Percentiles rank a stretch among this genome's conserved stretches.
phyloP scores from a whole-genome alignment of 139 green algal species.

The Chlamydomonas sp. region DNA sequence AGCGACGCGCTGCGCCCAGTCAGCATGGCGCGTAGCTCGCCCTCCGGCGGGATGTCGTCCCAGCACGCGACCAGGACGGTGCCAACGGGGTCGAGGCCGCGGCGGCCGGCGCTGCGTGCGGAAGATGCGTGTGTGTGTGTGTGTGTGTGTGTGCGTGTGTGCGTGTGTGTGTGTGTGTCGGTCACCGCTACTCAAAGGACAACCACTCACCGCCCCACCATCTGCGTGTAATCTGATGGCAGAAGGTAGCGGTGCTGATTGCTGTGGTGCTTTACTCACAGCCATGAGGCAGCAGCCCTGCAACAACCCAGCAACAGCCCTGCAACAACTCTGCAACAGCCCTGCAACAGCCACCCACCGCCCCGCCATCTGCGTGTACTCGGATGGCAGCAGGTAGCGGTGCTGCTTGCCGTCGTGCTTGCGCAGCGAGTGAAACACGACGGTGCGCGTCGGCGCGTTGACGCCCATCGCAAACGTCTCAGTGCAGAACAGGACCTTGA shows the following conservation, averaged over 20 bases:
- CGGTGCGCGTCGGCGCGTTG: slow-evolving; percentile 86
- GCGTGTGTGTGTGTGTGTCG: too few relatives aligned
- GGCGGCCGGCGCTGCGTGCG: background rate
- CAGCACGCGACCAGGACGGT: slow-evolving; percentile 84
- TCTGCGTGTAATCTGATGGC: slow-evolving; percentile 95
- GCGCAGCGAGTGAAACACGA: slow-evolving; percentile 79
- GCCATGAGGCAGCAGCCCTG: too few relatives aligned
- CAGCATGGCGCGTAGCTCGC: slow-evolving; percentile 68
- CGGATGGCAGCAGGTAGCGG: slow-evolving; percentile 61
- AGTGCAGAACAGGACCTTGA: slow-evolving; percentile 89
- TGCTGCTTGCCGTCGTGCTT: slow-evolving; percentile 83
- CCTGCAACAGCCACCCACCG: too few relatives aligned
- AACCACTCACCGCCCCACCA: slow-evolving; percentile 70
- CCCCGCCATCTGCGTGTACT: slow-evolving; percentile 98
- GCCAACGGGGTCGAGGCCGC: slow-evolving; percentile 23
- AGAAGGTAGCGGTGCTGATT: slow-evolving; percentile 50
- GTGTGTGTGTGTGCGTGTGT: too few relatives aligned
- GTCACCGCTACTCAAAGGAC: too few relatives aligned
- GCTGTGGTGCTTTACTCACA: slow-evolving; percentile 96
- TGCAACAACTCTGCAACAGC: too few relatives aligned
- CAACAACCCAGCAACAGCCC: too few relatives aligned
- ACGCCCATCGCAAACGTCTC: slow-evolving; percentile 99
- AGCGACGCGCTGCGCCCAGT: slow-evolving; percentile 71
- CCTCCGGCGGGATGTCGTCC: slow-evolving; percentile 54
- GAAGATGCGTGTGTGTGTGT: too few relatives aligned